Base-by-base conservation (phyloP, 495 filamentous ascomycete genomes). In the Xylaria bambusicola region DNA sequence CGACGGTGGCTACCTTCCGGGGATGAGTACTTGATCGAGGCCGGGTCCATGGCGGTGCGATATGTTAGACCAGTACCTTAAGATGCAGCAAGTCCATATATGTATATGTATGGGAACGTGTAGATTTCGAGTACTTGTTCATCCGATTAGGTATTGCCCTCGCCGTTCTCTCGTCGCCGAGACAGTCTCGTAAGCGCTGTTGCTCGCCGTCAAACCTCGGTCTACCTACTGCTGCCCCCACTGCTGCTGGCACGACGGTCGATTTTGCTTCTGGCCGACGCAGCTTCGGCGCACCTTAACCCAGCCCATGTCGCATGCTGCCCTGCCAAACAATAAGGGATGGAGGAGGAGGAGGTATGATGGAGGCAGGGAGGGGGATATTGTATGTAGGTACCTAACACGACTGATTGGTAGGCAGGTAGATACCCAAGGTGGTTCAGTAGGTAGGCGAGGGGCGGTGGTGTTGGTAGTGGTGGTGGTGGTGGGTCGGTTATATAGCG, bases 21-120 rank as follows among this genome's bases (percentile, higher is more conserved):
- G 21, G 63, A 57, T 35, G 66, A 62, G 55, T 64, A 69, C 27
- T 52, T 59, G 13, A 60, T 60, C 40, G 62, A 64, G 61, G 60
- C 60, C 56, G 61, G 63, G 66, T 71, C 66, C 67, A 63, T 70
- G 71, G 47, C 71, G 66, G 17, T 26, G 8, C 33, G 8, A 26
- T 18, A 13, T 21, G 8, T 9, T 50, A 2, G 13, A 27, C 2
- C 12, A 24, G n/a, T n/a, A n/a, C n/a, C n/a, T n/a, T n/a, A n/a
- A n/a, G n/a, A n/a, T n/a, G n/a, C n/a, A n/a, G n/a, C n/a, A n/a
- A n/a, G n/a, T n/a, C 31, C 10, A 33, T 33, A 33, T 33, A 33
- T 33, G 31, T 33, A 10, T 10, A 10, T 10, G 36, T 40, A 15
- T 42, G 23, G n/a, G 18, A 26, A 35, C 10, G 15, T 41, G 41